Percentiles rank a stretch among this genome's conserved stretches.
These are phyloP conservation scores for Arthrobotrys megalospora DNA, from an alignment of 2,329 filamentous ascomycete species.

Conservation along the genomic window DNA sequence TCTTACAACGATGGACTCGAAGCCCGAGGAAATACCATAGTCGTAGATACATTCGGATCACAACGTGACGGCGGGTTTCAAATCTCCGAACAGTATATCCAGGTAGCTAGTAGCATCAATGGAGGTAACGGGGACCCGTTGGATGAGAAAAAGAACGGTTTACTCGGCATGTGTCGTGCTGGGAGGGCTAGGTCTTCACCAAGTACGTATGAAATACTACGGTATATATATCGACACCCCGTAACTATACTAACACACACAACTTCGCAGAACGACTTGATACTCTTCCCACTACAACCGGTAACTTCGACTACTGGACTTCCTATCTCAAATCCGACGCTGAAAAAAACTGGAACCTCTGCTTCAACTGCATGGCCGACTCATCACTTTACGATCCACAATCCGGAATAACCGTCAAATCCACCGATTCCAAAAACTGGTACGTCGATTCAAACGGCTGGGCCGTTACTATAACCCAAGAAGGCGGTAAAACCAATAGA, in stretches of 20 bases:
- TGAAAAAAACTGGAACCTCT: constrained; percentile 22
- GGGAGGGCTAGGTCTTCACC: constrained; percentile 11
- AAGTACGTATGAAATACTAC: neutral
- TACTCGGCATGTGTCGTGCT: constrained; percentile 24
- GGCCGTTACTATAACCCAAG: constrained; percentile 5
- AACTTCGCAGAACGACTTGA: neutral
- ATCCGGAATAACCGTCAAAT: constrained; percentile 5
- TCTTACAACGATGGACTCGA: constrained; percentile 23
- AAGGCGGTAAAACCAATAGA: neutral
- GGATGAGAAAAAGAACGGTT: constrained; percentile 18
- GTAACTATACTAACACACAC: neutral
- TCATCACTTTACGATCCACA: constrained; percentile 7
- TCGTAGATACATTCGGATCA: constrained; percentile 13
- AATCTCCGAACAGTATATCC: constrained; percentile 23
- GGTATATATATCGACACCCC: neutral
- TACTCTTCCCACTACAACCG: constrained; percentile 30
- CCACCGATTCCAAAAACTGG: constrained; percentile 21
- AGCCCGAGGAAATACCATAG: constrained; percentile 5
- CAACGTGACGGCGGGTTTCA: constrained; percentile 3
- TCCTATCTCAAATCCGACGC: constrained; percentile 26
- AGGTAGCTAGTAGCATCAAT: constrained; percentile 8
- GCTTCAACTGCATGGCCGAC: constrained; percentile 30
- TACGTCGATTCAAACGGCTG: constrained; percentile 19
- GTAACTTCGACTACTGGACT: constrained; percentile 30
- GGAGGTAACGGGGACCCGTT: constrained; percentile 19